Conservation (phyloP, 177 flowering plant genomes). For the Vitis hybrid region DNA sequence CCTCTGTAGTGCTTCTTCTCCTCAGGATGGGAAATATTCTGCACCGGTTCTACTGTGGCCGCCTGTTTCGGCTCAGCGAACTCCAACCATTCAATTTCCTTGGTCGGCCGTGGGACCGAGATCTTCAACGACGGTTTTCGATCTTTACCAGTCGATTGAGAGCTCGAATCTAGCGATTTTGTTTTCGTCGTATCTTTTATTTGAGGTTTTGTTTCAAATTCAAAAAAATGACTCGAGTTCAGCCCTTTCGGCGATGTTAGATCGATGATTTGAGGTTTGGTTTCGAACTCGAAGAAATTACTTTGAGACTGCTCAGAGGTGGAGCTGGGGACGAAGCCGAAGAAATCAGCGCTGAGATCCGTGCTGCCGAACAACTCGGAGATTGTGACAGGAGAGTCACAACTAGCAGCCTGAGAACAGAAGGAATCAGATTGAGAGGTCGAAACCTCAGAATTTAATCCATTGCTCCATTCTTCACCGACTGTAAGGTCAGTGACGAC, state of each 20-base stretch:
- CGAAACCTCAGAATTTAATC: slow-evolving; percentile 4
- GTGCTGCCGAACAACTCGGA: slow-evolving; percentile 4
- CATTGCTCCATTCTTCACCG: slow-evolving; percentile 1
- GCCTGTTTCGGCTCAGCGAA: slow-evolving; percentile 10
- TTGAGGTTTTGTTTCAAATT: slow-evolving; percentile 8
- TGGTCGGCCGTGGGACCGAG: slow-evolving; percentile 23
- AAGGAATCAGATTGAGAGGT: background rate
- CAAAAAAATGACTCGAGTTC: background rate
- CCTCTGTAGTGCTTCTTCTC: slow-evolving; percentile 58
- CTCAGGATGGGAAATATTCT: slow-evolving; percentile 7
- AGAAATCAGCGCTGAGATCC: background rate
- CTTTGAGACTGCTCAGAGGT: background rate
- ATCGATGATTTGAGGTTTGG: slow-evolving; percentile 28
- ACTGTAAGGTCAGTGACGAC: slow-evolving; percentile 8
- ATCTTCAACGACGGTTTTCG: slow-evolving; percentile 39
- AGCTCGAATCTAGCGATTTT: background rate
- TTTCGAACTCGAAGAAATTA: slow-evolving; percentile 21
- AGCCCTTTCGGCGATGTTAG: slow-evolving; percentile 14
- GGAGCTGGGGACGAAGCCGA: slow-evolving; percentile 1
- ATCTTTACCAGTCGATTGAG: background rate
- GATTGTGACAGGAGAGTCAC: slow-evolving; percentile 3
- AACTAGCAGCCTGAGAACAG: slow-evolving; percentile 9
- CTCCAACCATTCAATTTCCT: slow-evolving; percentile 27
- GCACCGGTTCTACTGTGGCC: background rate
- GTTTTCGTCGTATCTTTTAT: background rate